Evolutionary conservation across 2,329 filamentous ascomycete genomes (phyloP), one percentile per base, ranked within the genome.

Genomic region (Clarireedia sp.): DNA sequence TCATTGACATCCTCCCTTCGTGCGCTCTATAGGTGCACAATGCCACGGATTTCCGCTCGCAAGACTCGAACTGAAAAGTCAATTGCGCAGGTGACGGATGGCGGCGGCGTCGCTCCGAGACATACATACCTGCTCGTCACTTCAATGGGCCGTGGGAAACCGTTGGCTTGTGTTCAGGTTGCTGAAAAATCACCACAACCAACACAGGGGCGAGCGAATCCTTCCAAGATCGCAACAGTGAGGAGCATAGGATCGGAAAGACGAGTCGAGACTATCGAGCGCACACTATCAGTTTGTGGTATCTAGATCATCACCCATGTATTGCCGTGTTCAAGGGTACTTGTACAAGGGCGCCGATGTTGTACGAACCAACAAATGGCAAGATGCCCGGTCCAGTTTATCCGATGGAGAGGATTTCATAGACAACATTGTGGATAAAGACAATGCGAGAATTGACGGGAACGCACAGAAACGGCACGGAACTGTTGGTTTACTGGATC

Each of bases 391-490:
- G 12, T 33, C 24, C 29, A 33, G 9, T 12, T 33, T 33, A 33
- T 33, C 29, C 26, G 4, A 33, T 10, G 29, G 29, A 12, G 10
- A 33, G 12, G 29, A 12, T 9, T 3, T 33, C 12, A 33, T 33
- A 33, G 23, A 43, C 17, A 21, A 41, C 17, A 37, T 24, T 23
- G 21, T 54, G 38, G 52, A 49, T 49, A 49, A 49, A 54, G 19
- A 26, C 45, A 43, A 53, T 49, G 45, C 52, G 45, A 43, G 40
- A 43, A 43, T 43, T 23, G 21, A 49, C 52, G 52, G 52, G 26
- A 54, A 49, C 5, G 52, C 41, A 49, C 52, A 49, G 52, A 29
- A 41, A 49, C 37, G 45, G 52, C 24, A 54, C 37, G 48, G 36
- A 24, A 54, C 37, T 49, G 33, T 41, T 12, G 21, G 10, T 21